A percentile compares a stretch with the other conserved stretches of the same genome.
Evolutionary conservation across 2,329 filamentous ascomycete species (phyloP).

Genomic region (Cladosporium austrohemisphaericum): DNA sequence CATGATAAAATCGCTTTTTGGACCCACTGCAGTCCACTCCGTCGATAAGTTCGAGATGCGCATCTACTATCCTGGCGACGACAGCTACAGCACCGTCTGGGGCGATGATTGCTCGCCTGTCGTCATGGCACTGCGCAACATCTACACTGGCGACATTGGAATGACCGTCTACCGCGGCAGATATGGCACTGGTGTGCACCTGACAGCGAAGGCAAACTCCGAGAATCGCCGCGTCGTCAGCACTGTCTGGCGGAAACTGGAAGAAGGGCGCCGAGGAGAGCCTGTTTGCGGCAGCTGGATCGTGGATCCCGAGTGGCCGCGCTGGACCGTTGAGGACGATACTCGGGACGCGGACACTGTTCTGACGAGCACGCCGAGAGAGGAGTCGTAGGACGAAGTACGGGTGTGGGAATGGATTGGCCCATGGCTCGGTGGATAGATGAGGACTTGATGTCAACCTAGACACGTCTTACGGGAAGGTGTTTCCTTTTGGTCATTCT

Average conservation of each 20-base stretch:
- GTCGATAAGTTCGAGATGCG: slow-evolving; percentile 37
- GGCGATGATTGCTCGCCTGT: slow-evolving; percentile 37
- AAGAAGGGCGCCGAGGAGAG: slow-evolving; percentile 26
- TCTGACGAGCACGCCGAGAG: slow-evolving; percentile 3
- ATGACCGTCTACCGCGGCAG: slow-evolving; percentile 34
- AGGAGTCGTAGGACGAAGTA: slow-evolving; percentile 10
- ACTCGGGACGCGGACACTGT: slow-evolving; percentile 6
- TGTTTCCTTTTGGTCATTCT: neutral
- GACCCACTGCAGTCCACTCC: slow-evolving; percentile 21
- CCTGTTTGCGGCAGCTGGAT: slow-evolving; percentile 29
- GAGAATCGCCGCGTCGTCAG: slow-evolving; percentile 24
- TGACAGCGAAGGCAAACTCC: slow-evolving; percentile 22
- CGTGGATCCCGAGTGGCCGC: slow-evolving; percentile 31
- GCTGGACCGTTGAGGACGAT: slow-evolving; percentile 21
- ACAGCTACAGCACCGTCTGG: slow-evolving; percentile 39
- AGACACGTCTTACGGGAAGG: neutral
- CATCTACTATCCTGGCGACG: slow-evolving; percentile 39
- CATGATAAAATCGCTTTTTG: slow-evolving; percentile 34
- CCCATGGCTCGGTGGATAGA: neutral
- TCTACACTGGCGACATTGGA: slow-evolving; percentile 37
- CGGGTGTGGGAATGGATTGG: slow-evolving; percentile 11
- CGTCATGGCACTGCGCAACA: slow-evolving; percentile 35
- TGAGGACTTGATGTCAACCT: neutral
- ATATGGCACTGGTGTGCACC: slow-evolving; percentile 31
- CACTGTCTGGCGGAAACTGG: slow-evolving; percentile 32